Conservation (phyloP, 2,329 filamentous ascomycete species). For the Elsinoe necatrix region DNA sequence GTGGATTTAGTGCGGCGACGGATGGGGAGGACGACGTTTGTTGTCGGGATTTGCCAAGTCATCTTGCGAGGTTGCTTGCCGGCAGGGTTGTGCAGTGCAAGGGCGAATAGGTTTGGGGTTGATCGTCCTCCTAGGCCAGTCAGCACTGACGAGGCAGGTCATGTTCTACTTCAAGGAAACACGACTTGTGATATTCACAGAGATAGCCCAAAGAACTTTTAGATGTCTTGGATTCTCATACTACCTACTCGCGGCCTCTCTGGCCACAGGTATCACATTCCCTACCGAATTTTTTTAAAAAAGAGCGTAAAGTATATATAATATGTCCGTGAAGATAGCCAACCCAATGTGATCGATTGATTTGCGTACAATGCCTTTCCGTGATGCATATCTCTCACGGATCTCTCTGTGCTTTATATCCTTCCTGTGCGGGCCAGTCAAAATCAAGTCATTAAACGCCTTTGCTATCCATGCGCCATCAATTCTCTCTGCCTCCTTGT, state of each 20-base stretch:
- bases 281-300: conserved; percentile 3
- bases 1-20: background rate
- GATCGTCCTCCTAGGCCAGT: no score
- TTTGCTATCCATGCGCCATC: background rate
- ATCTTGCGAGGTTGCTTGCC: no score
- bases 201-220: background rate
- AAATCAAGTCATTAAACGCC: conserved; percentile 11
- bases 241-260: background rate
- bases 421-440: background rate
- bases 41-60: background rate
- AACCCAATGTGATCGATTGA: background rate
- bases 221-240: background rate
- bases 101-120: no score
- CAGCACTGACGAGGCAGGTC: background rate
- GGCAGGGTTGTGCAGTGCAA: no score
- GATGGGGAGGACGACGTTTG: background rate
- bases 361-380: background rate
- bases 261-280: background rate
- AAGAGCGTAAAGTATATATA: conserved; percentile 8
- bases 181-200: background rate
- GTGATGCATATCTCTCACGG: background rate
- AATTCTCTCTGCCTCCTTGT: background rate
- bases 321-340: conserved; percentile 4
- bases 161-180: background rate
- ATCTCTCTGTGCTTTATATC: background rate